Base-by-base conservation (phyloP, 768 basidiomycete species). In the Russula compacta region DNA sequence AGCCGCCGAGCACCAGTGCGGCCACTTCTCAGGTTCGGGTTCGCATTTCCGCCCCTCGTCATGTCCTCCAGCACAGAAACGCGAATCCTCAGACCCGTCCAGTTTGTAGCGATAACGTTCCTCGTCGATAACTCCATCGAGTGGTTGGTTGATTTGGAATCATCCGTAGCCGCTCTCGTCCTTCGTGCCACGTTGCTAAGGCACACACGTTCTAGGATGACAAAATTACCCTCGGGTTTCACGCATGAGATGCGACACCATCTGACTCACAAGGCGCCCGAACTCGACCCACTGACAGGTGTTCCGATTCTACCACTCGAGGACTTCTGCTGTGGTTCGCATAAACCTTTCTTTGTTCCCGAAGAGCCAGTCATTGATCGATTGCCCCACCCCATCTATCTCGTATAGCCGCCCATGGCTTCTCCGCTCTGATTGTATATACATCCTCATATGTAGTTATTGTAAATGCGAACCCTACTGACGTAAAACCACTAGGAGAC, bases 201-300 rank as follows among this genome's bases (percentile, higher is more conserved):
- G 15, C n/a, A 39, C 32, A 4, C 17, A 21, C 6, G 1, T 8
- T 40, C 19, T 21, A 89, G 88, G 88, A 85, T 92, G 80, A 86
- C 86, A 11, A 83, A 83, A 69, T 72, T 92, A 8, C 91, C 92
- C 7, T 80, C 85, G 1, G 88, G 88, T 7, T 92, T 92, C 71
- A 79, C 77, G 0, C 86, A 85, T 68, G 91, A 94, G 70, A 35
- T 89, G 32, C 75, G 74, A 4, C 81, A 82, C 58, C 88, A 92
- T 68, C 66, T 92, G 19, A 69, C 74, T 2, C 76, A 82, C 32
- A 73, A 79, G 51, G 69, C 74, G 21, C 80, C 80, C 0, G 68
- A 75, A 1, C 71, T 69, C 3, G 77, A 83, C 60, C 64, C 69
- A 6, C 59, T 69, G 14, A 80, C 81, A 0, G 81, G 82, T 2